Conservation (phyloP, 768 basidiomycete species). For the Obba rivulosa region DNA sequence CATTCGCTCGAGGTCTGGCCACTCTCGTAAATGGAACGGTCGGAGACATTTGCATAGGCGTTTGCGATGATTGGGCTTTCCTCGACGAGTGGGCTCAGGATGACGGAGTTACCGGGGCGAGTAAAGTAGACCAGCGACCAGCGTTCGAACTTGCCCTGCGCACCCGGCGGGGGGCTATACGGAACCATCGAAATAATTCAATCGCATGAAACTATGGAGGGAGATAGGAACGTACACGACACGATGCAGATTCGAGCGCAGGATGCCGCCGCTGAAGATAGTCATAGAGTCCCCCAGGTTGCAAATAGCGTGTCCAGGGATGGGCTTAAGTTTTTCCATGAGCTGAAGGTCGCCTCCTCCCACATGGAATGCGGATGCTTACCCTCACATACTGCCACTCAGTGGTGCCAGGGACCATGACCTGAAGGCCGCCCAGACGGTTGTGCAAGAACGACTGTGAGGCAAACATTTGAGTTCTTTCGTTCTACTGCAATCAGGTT, state of each 20-base stretch:
- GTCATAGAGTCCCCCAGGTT: conserved; percentile 23
- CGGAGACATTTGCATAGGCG: conserved; percentile 30
- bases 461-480: neutral
- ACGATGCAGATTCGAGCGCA: conserved; percentile 56
- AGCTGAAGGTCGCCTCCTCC: neutral
- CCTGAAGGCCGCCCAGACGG: conserved; percentile 62
- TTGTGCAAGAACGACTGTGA: conserved; percentile 60
- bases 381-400: conserved; percentile 66
- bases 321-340: conserved; percentile 6
- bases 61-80: conserved; percentile 47
- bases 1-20: conserved; percentile 35
- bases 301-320: conserved; percentile 23
- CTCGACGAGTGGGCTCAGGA: conserved; percentile 46
- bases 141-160: conserved; percentile 45
- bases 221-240: conserved; percentile 36
- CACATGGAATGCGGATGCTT: neutral
- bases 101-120: conserved; percentile 48
- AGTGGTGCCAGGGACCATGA: conserved; percentile 52
- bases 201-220: too few species aligned
- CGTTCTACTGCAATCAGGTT: neutral
- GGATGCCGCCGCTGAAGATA: conserved; percentile 54
- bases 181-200: too few species aligned
- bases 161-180: conserved; percentile 46
- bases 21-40: conserved; percentile 29
- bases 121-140: conserved; percentile 71